These are phyloP conservation scores for Fusarium musae DNA, from an alignment of 2,329 filamentous ascomycete genomes.

Conservation along the genomic window DNA sequence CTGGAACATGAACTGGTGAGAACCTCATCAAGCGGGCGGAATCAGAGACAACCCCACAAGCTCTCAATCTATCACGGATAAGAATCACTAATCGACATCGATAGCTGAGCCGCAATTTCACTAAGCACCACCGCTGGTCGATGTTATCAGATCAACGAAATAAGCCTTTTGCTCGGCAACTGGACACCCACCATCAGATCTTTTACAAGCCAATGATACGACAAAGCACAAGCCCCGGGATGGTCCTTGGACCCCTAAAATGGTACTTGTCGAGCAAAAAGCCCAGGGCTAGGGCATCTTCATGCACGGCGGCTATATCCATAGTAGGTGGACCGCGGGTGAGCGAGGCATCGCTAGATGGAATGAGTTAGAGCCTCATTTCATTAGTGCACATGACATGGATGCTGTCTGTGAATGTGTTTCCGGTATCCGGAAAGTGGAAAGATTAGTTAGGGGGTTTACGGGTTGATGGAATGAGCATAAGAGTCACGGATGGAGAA, in stretches of 20 bases:
- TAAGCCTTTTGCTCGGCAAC: conserved; percentile 28
- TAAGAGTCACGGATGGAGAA: conserved; percentile 19
- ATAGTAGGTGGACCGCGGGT: conserved; percentile 40
- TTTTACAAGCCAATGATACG: conserved; percentile 26
- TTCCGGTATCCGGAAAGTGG: conserved; percentile 21
- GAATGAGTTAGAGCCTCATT: conserved; percentile 14
- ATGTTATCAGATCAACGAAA: conserved; percentile 29
- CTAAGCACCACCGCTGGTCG: conserved; percentile 22
- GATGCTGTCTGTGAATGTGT: background rate
- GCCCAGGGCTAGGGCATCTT: conserved; percentile 18
- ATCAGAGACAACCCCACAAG: background rate
- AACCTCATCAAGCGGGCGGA: background rate
- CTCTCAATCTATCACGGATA: background rate
- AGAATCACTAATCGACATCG: conserved; percentile 8
- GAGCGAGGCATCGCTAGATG: conserved; percentile 31
- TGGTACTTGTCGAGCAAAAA: conserved; percentile 11
- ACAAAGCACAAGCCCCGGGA: conserved; percentile 1
- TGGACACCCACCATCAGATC: conserved; percentile 9
- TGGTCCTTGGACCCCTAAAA: conserved; percentile 41
- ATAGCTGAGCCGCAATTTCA: conserved; percentile 13
- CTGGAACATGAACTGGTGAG: background rate
- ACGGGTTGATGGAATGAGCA: background rate
- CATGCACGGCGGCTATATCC: conserved; percentile 40
- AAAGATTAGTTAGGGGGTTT: background rate
- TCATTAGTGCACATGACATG: conserved; percentile 19